Percentiles rank a stretch among this genome's conserved stretches.
Evolutionary conservation across 2,329 filamentous ascomycete species (phyloP).

Genomic region (Fusarium nurragi): DNA sequence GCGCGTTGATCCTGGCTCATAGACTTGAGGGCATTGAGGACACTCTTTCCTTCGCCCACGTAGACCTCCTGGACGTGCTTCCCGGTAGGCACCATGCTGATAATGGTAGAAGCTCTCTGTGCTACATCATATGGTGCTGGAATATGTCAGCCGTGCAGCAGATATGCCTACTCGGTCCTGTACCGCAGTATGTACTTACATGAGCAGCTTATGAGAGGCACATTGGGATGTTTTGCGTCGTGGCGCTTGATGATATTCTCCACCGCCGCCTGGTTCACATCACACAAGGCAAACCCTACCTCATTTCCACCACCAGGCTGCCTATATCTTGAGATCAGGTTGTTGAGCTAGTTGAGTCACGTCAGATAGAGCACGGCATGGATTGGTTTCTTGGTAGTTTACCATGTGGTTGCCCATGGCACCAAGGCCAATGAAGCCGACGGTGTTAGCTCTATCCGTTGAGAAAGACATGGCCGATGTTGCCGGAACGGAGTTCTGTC

Average conservation of each 20-base stretch:
- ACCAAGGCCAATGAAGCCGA: neutral
- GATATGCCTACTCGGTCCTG: neutral
- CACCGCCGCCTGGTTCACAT: neutral
- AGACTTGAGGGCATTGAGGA: neutral
- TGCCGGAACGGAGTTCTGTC: neutral
- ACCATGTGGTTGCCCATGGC: neutral
- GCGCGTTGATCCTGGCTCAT: neutral
- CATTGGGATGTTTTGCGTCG: neutral
- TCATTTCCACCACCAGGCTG: fast-evolving
- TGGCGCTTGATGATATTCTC: neutral
- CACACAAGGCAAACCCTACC: neutral
- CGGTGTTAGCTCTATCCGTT: neutral
- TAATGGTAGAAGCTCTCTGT: neutral
- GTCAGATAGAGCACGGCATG: neutral
- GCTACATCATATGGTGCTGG: neutral
- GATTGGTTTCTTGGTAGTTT: neutral
- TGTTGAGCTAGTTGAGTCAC: neutral
- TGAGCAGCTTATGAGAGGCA: neutral
- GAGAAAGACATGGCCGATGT: neutral
- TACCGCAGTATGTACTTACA: neutral
- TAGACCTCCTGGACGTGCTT: neutral
- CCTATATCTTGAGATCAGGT: neutral
- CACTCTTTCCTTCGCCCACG: neutral
- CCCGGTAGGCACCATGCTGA: neutral
- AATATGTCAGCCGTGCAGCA: neutral